Base-by-base conservation (phyloP, 805 yeast species). In the Schwanniomyces polymorphus region DNA sequence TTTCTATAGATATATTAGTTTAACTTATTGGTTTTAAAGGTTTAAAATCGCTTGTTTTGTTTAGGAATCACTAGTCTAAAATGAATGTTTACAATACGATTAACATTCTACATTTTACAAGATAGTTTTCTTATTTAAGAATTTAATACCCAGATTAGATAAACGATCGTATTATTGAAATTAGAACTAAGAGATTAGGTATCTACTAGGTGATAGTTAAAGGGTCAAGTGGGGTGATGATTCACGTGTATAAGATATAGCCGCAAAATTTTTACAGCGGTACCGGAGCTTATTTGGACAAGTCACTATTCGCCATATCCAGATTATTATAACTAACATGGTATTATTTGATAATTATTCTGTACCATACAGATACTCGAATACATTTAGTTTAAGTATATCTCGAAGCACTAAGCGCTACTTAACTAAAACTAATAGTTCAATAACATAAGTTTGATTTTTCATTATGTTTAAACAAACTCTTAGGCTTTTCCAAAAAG, bases 381-480 rank as follows among this genome's bases (percentile, higher is more conserved):
- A 18, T 31, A 14, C 35, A 31, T 8, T 14, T 31, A 14, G 21
- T 31, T 14, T 2, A 31, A 14, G 17, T 31, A 14, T 14, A 31
- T 31, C 17, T 14, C 11, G 8, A 31, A 31, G 21, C 7, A 14
- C 9, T 6, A 8, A 7, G 34, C 11, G 21, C 35, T 31, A 31
- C 21, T 31, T 28, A 14, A 31, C n/a, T 18, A 14, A 12, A 31
- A 14, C 17, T 14, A 16, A 16, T 31, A 14, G 14, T 14, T 31
- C 21, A 14, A 11, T 31, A 31, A 21, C 8, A 31, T 4, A 31
- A 31, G 35, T 14, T 16, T 31, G 35, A 21, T 37, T 37, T 37
- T 37, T 12, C 29, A 42, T 27, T 7, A 65, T 64, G 68, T 63
- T 65, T 50, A 66, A 57, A 50, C 60, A 54, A 39, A 38, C 63